Evolutionary conservation across 108 stramenopile species (phyloP).

Genomic region (Pseudonitzschia pungens): DNA sequence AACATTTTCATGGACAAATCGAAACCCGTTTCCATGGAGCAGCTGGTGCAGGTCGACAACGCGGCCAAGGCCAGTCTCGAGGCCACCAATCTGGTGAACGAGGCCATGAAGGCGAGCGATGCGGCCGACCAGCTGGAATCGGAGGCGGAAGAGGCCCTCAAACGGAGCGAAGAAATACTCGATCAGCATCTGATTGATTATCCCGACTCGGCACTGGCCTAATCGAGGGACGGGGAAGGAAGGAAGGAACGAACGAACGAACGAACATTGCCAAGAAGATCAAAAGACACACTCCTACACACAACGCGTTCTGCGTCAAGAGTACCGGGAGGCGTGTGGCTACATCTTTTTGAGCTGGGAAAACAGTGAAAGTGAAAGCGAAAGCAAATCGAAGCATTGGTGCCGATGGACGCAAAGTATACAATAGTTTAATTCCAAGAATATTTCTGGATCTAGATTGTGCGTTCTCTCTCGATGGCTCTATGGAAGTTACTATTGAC

Average conservation of each 20-base stretch:
- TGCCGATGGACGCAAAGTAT: too few species aligned
- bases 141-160: conserved; percentile 54
- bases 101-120: conserved; percentile 37
- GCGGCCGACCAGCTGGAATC: conserved; percentile 54
- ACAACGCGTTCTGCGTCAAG: too few species aligned
- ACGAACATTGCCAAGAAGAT: too few species aligned
- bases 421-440: too few species aligned
- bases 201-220: conserved; percentile 42
- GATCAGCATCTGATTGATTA: conserved; percentile 62
- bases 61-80: conserved; percentile 50
- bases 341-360: not conserved
- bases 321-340: too few species aligned
- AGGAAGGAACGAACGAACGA: too few species aligned
- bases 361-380: too few species aligned
- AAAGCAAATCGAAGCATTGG: too few species aligned
- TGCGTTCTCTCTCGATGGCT: too few species aligned
- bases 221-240: not conserved
- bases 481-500: too few species aligned
- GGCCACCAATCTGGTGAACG: conserved; percentile 37
- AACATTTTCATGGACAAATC: conserved; percentile 15
- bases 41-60: conserved; percentile 42
- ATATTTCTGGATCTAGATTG: too few species aligned
- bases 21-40: conserved; percentile 33
- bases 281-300: too few species aligned
- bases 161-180: conserved; percentile 42